Percentiles rank a stretch among this genome's conserved stretches.
Evolutionary conservation across 2,329 filamentous ascomycete species (phyloP).

Genomic region (Epichloe uncinata): DNA sequence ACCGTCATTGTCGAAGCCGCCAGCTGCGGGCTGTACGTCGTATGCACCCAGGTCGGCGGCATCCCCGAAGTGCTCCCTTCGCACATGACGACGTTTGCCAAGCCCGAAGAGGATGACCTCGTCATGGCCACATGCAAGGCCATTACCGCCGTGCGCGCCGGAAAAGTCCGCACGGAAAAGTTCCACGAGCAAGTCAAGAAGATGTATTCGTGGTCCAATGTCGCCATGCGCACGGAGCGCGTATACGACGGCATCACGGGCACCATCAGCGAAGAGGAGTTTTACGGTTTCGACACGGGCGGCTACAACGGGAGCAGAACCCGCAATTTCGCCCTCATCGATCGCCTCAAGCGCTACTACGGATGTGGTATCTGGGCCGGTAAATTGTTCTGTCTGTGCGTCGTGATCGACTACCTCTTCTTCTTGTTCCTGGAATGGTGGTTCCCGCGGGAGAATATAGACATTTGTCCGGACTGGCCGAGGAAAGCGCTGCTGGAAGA

Average conservation of each 20-base stretch:
- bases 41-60: slow-evolving; percentile 90
- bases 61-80: slow-evolving; percentile 92
- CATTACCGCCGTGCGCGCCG: slow-evolving; percentile 72
- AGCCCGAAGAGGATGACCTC: slow-evolving; percentile 90
- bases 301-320: slow-evolving; percentile 58
- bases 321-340: slow-evolving; percentile 84
- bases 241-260: slow-evolving; percentile 92
- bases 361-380: slow-evolving; percentile 97
- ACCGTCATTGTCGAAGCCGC: slow-evolving; percentile 97
- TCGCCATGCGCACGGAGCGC: slow-evolving; percentile 82
- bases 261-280: slow-evolving; percentile 71
- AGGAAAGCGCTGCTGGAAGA: slow-evolving; percentile 44
- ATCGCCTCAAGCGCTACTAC: slow-evolving; percentile 90
- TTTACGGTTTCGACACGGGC: slow-evolving; percentile 68
- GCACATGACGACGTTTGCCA: slow-evolving; percentile 96
- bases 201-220: slow-evolving; percentile 98
- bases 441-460: slow-evolving; percentile 74
- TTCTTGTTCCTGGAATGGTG: slow-evolving; percentile 80
- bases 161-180: slow-evolving; percentile 77
- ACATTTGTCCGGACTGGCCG: slow-evolving; percentile 85
- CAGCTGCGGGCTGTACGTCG: slow-evolving; percentile 89
- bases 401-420: slow-evolving; percentile 84
- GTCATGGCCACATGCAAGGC: slow-evolving; percentile 81
- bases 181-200: slow-evolving; percentile 96
- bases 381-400: slow-evolving; percentile 91